These are phyloP conservation scores for Hymenoscyphus albidus DNA, from an alignment of 2,329 filamentous ascomycete species.

Conservation along the genomic window DNA sequence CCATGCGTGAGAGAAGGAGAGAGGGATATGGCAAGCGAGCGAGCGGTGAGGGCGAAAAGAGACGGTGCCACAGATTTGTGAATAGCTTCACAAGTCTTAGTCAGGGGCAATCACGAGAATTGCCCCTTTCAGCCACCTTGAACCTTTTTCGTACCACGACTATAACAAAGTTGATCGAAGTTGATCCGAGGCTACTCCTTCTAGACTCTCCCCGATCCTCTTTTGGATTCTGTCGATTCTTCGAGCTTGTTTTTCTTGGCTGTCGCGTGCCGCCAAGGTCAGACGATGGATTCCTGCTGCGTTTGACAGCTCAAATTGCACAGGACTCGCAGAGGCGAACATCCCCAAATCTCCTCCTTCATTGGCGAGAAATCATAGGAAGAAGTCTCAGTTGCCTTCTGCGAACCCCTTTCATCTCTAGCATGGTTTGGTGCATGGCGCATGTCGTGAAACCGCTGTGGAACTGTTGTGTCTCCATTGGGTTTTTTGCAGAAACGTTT, in stretches of 20 bases:
- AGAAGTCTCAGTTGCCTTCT: background rate
- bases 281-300: conserved; percentile 3
- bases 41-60: background rate
- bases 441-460: background rate
- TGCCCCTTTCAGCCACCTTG: background rate
- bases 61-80: background rate
- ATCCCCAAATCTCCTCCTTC: background rate
- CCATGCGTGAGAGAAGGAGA: background rate
- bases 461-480: background rate
- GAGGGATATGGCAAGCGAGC: background rate
- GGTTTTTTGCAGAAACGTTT: background rate
- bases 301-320: background rate
- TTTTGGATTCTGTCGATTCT: background rate
- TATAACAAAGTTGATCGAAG: background rate
- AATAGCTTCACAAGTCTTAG: conserved; percentile 8
- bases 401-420: background rate
- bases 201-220: background rate
- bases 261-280: conserved; percentile 6
- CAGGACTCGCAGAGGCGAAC: background rate
- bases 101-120: conserved; percentile 4
- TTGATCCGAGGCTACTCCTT: background rate
- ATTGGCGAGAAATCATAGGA: background rate
- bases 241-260: background rate
- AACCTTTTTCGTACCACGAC: background rate
- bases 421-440: conserved; percentile 9